Percentiles rank a stretch among this genome's conserved stretches.
phyloP scores from a whole-genome alignment of 2,329 filamentous ascomycete species.

The Microdochium nivale region DNA sequence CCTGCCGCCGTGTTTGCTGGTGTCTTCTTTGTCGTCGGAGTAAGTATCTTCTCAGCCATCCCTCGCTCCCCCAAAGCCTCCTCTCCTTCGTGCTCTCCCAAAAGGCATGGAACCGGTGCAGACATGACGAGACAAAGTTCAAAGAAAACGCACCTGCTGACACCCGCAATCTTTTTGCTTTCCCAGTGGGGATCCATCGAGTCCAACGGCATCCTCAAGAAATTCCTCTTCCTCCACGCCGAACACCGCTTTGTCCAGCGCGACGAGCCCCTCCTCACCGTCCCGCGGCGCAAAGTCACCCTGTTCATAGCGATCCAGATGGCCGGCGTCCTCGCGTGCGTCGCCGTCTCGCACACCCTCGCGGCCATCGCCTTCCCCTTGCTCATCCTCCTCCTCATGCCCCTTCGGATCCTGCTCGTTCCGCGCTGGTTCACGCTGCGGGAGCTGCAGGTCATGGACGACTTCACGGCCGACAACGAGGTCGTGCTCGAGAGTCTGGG shows the following conservation, averaged over 20 bases:
- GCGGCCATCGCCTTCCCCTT: conserved; percentile 51
- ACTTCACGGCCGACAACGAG: conserved; percentile 26
- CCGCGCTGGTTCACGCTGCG: conserved; percentile 38
- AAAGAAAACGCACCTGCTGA: no score
- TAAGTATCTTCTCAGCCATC: conserved; percentile 18
- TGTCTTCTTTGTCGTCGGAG: conserved; percentile 50
- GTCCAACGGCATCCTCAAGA: conserved; percentile 42
- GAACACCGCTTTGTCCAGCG: conserved; percentile 37
- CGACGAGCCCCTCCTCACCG: conserved; percentile 33
- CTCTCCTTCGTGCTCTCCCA: neutral
- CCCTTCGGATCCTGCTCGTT: conserved; percentile 38
- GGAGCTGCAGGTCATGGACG: conserved; percentile 42
- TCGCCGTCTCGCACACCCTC: conserved; percentile 51
- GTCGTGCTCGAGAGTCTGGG: conserved; percentile 41
- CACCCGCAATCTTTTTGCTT: no score
- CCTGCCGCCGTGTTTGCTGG: conserved; percentile 44
- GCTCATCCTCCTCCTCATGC: conserved; percentile 47
- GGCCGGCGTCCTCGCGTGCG: conserved; percentile 40
- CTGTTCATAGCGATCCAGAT: conserved; percentile 43
- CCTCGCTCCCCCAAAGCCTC: neutral
- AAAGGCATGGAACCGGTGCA: no score
- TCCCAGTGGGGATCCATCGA: conserved; percentile 38
- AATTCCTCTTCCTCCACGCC: conserved; percentile 36
- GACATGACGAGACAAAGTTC: no score
- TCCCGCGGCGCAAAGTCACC: conserved; percentile 34